Conservation (phyloP, 176 grass and related monocot species). For the Dendrocalamus sinicus region DNA sequence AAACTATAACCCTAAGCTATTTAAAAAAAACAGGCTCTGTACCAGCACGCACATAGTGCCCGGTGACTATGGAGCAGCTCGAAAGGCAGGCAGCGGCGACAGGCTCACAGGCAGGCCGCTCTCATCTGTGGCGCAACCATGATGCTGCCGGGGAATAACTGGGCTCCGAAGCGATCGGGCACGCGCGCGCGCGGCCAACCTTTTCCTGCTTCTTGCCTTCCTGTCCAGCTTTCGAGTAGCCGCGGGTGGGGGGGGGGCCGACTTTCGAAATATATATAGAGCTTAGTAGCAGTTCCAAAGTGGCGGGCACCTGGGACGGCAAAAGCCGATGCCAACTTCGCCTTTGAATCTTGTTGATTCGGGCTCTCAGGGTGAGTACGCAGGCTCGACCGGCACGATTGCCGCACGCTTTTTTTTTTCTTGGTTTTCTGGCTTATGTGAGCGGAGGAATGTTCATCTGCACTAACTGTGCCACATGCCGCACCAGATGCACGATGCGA, state of each 20-base stretch:
- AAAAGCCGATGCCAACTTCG: constrained; percentile 21
- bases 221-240: neutral
- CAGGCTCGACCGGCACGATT: neutral
- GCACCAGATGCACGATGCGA: neutral
- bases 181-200: constrained; percentile 9
- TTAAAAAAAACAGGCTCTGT: no score
- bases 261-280: no score
- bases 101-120: neutral
- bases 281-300: neutral
- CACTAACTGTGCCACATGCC: neutral
- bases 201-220: neutral
- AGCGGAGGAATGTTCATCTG: no score
- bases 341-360: neutral
- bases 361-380: neutral
- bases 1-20: no score
- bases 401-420: no score
- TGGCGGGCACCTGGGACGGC: neutral
- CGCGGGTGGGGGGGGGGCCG: neutral
- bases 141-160: constrained; percentile 16
- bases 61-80: neutral
- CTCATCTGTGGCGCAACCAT: neutral
- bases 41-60: neutral
- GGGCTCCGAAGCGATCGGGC: neutral
- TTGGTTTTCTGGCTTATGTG: neutral
- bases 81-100: neutral